A percentile compares a stretch with the other conserved stretches of the same genome.
These are phyloP conservation scores for Prunus mume DNA, from an alignment of 306 rosid species.

Conservation along the genomic window DNA sequence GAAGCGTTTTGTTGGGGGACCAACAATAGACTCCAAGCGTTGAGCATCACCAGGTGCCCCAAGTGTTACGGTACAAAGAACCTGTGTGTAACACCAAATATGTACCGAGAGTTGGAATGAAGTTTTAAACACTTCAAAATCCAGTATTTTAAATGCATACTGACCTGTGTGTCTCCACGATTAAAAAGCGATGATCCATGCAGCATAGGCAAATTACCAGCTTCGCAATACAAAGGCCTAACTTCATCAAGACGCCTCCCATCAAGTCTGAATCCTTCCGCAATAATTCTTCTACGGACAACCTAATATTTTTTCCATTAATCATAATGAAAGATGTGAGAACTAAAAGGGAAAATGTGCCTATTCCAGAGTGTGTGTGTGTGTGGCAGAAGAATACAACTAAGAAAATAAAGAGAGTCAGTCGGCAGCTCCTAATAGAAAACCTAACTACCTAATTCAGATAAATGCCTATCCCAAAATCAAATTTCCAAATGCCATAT, in stretches of 20 bases:
- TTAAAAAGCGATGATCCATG: conserved; percentile 88
- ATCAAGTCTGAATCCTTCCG: conserved; percentile 80
- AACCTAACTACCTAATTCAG: not conserved
- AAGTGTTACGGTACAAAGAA: conserved; percentile 91
- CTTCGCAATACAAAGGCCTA: conserved; percentile 88
- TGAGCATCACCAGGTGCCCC: conserved; percentile 97
- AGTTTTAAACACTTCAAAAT: conserved; percentile 12
- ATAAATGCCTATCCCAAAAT: not conserved
- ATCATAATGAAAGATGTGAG: conserved; percentile 24
- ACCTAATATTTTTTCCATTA: conserved; percentile 44
- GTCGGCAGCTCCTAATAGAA: not conserved
- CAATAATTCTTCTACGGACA: conserved; percentile 80
- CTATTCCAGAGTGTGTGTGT: not conserved
- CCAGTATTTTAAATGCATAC: conserved; percentile 4
- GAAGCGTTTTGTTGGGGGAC: conserved; percentile 85
- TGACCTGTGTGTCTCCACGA: conserved; percentile 97
- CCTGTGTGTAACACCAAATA: conserved; percentile 48
- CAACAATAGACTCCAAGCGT: conserved; percentile 78
- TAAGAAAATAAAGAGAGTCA: conserved; percentile 2
- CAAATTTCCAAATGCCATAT: not conserved
- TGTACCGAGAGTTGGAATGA: conserved; percentile 18
- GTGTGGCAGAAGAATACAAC: conserved; percentile 7
- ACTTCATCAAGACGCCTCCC: conserved; percentile 95
- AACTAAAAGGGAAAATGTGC: not conserved
- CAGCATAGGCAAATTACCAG: conserved; percentile 59